Conservation (phyloP, 2,329 filamentous ascomycete species). For the Onygena corvina region DNA sequence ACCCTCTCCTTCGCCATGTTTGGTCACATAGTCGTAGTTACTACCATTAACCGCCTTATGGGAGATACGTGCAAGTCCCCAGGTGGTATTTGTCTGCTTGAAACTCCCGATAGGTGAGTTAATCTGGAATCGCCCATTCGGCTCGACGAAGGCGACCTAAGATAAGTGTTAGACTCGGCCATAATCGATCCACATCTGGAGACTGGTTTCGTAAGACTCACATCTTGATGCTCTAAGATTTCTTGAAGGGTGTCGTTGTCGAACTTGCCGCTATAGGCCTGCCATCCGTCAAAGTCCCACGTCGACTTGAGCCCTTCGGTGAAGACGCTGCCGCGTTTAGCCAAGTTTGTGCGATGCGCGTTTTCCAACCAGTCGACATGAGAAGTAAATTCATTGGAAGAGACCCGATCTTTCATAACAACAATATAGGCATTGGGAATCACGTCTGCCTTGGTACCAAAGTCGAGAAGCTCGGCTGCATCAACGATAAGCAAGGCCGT, state of each 20-base stretch:
- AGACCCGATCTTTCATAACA: constrained; percentile 14
- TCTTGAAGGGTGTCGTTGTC: constrained; percentile 13
- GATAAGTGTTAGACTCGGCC: not conserved
- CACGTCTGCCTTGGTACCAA: not conserved
- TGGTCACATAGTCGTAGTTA: constrained; percentile 26
- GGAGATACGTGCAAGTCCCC: constrained; percentile 29
- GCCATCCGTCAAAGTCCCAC: constrained; percentile 10
- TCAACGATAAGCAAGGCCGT: constrained; percentile 11
- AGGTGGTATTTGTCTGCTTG: constrained; percentile 20
- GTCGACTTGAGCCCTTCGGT: constrained; percentile 11
- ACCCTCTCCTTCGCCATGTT: constrained; percentile 25
- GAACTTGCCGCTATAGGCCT: constrained; percentile 14
- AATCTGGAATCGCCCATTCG: constrained; percentile 8
- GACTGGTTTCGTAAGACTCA: not conserved
- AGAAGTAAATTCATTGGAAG: constrained; percentile 11
- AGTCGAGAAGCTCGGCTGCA: constrained; percentile 13
- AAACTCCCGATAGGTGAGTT: constrained; percentile 14
- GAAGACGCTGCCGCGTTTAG: constrained; percentile 9
- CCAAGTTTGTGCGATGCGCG: constrained; percentile 10
- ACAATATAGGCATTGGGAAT: constrained; percentile 13
- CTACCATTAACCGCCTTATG: constrained; percentile 17
- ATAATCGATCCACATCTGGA: not conserved
- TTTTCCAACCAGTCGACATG: constrained; percentile 12
- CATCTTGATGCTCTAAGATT: constrained; percentile 8
- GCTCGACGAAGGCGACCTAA: constrained; percentile 15